phyloP scores from a whole-genome alignment of 2,329 filamentous ascomycete genomes.

The Cladosporium sp. region DNA sequence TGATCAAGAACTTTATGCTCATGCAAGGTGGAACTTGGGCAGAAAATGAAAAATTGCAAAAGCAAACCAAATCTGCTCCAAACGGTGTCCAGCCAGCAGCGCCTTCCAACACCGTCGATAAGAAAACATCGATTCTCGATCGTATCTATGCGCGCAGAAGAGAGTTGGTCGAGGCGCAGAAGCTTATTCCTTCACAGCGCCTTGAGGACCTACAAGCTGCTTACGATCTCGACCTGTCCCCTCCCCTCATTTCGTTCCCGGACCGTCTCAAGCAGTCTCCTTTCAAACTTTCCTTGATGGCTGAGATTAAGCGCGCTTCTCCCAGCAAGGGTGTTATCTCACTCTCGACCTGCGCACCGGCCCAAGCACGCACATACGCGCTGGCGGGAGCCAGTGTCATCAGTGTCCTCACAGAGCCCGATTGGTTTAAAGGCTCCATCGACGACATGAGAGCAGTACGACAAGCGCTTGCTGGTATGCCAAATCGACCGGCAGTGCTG shows the following conservation, averaged over 20 bases:
- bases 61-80: conserved; percentile 34
- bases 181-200: conserved; percentile 77
- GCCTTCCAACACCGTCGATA: conserved; percentile 36
- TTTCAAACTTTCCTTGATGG: conserved; percentile 88
- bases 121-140: conserved; percentile 82
- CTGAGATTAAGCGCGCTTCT: conserved; percentile 94
- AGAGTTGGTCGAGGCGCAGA: conserved; percentile 73
- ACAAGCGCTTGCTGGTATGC: conserved; percentile 83
- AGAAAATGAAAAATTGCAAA: conserved; percentile 61
- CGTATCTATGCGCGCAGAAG: conserved; percentile 83
- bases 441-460: conserved; percentile 86
- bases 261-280: conserved; percentile 74
- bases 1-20: conserved; percentile 88
- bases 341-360: conserved; percentile 78
- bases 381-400: conserved; percentile 93
- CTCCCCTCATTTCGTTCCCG: conserved; percentile 76
- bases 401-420: conserved; percentile 94
- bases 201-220: conserved; percentile 79
- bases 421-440: conserved; percentile 98
- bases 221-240: conserved; percentile 78
- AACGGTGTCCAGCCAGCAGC: conserved; percentile 24
- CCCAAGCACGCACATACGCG: conserved; percentile 87
- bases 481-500: conserved; percentile 84
- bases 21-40: conserved; percentile 90
- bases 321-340: conserved; percentile 95